These are phyloP conservation scores for Tulasnella sp. DNA, from an alignment of 768 basidiomycete genomes.

Conservation along the genomic window DNA sequence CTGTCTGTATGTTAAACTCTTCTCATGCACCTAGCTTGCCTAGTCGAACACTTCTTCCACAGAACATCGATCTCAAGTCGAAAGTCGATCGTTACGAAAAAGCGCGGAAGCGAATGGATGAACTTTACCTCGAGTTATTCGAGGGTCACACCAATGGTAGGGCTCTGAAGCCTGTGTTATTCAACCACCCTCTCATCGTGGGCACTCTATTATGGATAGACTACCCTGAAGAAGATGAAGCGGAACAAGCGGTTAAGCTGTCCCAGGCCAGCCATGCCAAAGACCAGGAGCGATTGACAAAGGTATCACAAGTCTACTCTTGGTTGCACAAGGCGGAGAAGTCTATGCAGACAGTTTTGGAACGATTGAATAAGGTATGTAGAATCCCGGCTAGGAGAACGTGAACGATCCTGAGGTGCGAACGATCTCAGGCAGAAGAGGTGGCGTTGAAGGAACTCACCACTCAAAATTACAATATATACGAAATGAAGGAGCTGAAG, in stretches of 20 bases:
- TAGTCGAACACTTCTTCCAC: background rate
- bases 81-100: background rate
- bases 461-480: background rate
- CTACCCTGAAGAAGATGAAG: conserved; percentile 18
- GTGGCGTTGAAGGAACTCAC: background rate
- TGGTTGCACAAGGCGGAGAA: conserved; percentile 12
- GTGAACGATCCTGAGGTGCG: background rate
- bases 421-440: conserved; percentile 12
- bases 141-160: conserved; percentile 6
- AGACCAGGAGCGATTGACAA: conserved; percentile 3
- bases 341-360: conserved; percentile 1
- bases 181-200: background rate
- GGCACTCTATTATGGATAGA: background rate
- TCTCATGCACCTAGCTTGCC: background rate
- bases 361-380: conserved; percentile 9
- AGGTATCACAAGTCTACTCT: background rate
- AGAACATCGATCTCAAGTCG: conserved; percentile 5
- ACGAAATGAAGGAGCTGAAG: conserved; percentile 6
- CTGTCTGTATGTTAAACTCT: background rate
- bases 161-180: background rate
- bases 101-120: conserved; percentile 9
- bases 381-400: background rate
- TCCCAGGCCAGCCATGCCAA: background rate
- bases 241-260: conserved; percentile 12
- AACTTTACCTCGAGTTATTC: conserved; percentile 14